phyloP scores from a whole-genome alignment of 139 green algal genomes.

The Nannochloris sp. region DNA sequence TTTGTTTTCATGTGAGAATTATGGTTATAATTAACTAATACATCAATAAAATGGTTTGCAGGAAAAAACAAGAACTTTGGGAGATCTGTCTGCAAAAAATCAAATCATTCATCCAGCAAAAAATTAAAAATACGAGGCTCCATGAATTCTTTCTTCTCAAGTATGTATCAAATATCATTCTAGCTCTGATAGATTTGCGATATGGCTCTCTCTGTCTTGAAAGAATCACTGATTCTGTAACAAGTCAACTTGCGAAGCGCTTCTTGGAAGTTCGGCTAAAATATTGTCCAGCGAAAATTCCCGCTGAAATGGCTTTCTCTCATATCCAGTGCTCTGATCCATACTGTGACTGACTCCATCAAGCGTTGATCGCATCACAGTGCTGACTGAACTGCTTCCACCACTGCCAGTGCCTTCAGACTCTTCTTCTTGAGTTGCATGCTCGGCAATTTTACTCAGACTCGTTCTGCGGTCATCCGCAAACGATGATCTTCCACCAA shows the following conservation, averaged over 20 bases:
- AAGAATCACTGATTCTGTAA: background rate
- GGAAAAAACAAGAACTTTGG: too few relatives aligned
- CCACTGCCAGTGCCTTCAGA: slow-evolving; percentile 4
- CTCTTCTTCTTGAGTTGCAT: background rate
- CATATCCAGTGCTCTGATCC: background rate
- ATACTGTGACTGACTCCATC: background rate
- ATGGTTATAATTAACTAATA: too few relatives aligned
- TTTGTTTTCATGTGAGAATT: too few relatives aligned
- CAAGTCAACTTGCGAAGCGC: slow-evolving; percentile 27
- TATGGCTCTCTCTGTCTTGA: too few relatives aligned
- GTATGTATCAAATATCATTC: too few relatives aligned
- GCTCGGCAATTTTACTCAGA: slow-evolving; percentile 1
- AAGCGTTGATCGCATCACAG: background rate
- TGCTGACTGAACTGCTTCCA: slow-evolving; percentile 4
- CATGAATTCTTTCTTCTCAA: too few relatives aligned
- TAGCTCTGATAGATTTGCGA: too few relatives aligned
- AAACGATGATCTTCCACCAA: background rate
- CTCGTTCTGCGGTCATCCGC: background rate
- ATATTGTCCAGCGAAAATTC: slow-evolving; percentile 16
- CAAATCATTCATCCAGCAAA: too few relatives aligned
- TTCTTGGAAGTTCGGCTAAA: slow-evolving; percentile 24
- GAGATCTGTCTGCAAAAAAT: too few relatives aligned
- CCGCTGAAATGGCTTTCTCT: background rate
- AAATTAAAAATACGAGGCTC: too few relatives aligned
- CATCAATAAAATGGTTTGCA: too few relatives aligned